Base-by-base conservation (phyloP, 1,284 basidiomycete genomes). In the Cryptococcus sp. region DNA sequence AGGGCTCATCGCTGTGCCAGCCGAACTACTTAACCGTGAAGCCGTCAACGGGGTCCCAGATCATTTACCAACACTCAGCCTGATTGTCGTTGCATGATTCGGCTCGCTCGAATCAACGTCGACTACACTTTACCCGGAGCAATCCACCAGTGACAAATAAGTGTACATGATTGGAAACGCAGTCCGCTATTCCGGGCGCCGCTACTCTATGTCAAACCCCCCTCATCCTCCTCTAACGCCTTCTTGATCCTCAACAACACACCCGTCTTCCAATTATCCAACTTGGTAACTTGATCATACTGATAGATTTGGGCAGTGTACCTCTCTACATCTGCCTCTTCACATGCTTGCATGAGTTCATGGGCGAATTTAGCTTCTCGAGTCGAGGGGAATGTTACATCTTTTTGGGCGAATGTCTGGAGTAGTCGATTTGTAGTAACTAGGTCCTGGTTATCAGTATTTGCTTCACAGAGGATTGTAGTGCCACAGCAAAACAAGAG, bases 261-360 rank as follows among this genome's bases (percentile, higher is more conserved):
- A 32, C 76, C 79, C 36, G 91, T 96, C 82, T 96, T 96, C 91
- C 91, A 96, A 75, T 87, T 88, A 74, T 97, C 92, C 65, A 97
- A 76, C 76, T 89, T 91, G 40, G 83, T 87, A 54, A 94, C 82
- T 67, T 90, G 84, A 73, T 94, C 91, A 70, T 84, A 96, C 69
- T 91, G 88, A 46, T 82, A 82, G 18, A 92, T 84, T 5, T 88
- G 89, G 7, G 57, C 64, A 2, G 67, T 72, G 73, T 87, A 96
- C 13, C 78, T 77, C 64, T 91, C 87, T 21, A 80, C 72, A 65
- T 97, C 91, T 4, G 85, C 87, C 31, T 80, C 80, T 56, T 92
- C 88, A 41, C 90, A 81, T 1, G 90, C 83, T 24, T 91, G 86
- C 28, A 86, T 81, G 45, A 96, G 79, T 21, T 82, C 81, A 49